Evolutionary conservation across 225 moss, liverwort and hornwort species (phyloP).

Genomic region (Physcomitrium patens): DNA sequence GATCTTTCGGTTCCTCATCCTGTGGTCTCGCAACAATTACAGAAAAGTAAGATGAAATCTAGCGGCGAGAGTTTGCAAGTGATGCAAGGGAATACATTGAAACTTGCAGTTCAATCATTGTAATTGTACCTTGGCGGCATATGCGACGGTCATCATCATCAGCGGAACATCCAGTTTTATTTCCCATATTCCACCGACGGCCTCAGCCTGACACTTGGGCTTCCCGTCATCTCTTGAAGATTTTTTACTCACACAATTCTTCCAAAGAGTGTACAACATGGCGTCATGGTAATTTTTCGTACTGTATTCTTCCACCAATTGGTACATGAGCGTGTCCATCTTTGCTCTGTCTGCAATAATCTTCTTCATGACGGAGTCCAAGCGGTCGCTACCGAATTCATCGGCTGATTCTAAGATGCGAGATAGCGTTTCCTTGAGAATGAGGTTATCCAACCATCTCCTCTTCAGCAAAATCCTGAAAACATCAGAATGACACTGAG

Average conservation of each 20-base stretch:
- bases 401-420: slow-evolving; percentile 13
- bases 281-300: slow-evolving; percentile 58
- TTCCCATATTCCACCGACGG: slow-evolving; percentile 50
- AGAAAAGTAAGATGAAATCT: too few relatives aligned
- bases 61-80: too few relatives aligned
- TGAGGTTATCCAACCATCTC: slow-evolving; percentile 34
- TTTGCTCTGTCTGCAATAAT: slow-evolving; percentile 44
- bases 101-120: too few relatives aligned
- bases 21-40: not conserved
- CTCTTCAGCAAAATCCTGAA: slow-evolving; percentile 40
- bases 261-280: slow-evolving; percentile 53
- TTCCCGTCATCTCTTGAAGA: slow-evolving; percentile 19
- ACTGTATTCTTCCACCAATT: slow-evolving; percentile 58
- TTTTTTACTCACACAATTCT: slow-evolving; percentile 41
- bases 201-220: slow-evolving; percentile 40
- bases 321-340: slow-evolving; percentile 59
- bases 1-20: slow-evolving; percentile 38
- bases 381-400: not conserved
- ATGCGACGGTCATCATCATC: slow-evolving; percentile 42
- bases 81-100: too few relatives aligned
- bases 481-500: slow-evolving; percentile 37
- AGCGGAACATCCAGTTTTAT: slow-evolving; percentile 46
- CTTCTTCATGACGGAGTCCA: slow-evolving; percentile 35
- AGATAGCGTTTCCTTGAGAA: slow-evolving; percentile 32
- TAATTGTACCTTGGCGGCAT: slow-evolving; percentile 20